Percentiles rank a stretch among this genome's conserved stretches.
Evolutionary conservation across 805 yeast species (phyloP).

Genomic region (Clavispora asparagi): DNA sequence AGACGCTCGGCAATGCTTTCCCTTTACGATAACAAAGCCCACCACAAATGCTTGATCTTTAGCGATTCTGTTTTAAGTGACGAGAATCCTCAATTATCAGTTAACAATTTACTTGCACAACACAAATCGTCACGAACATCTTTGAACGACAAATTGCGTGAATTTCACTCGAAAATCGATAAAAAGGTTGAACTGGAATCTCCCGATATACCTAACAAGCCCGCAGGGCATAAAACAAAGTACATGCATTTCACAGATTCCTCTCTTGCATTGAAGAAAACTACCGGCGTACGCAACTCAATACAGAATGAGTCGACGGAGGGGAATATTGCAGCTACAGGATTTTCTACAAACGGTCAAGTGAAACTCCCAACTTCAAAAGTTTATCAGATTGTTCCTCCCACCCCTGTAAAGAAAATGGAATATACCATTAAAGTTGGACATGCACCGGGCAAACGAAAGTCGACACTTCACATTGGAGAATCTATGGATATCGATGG

Average conservation of each 20-base stretch:
- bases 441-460: background rate
- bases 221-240: slow-evolving; percentile 20
- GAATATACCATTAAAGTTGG: slow-evolving; percentile 26
- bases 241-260: slow-evolving; percentile 37
- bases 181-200: background rate
- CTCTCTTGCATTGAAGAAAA: slow-evolving; percentile 33
- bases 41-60: slow-evolving; percentile 30
- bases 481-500: slow-evolving; percentile 10
- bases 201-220: background rate
- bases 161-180: slow-evolving; percentile 14
- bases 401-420: slow-evolving; percentile 65
- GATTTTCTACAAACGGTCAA: slow-evolving; percentile 47
- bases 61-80: slow-evolving; percentile 19
- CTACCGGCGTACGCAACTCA: slow-evolving; percentile 5
- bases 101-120: slow-evolving; percentile 33
- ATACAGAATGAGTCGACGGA: background rate
- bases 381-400: slow-evolving; percentile 47
- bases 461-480: background rate
- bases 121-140: slow-evolving; percentile 34
- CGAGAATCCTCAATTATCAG: slow-evolving; percentile 36
- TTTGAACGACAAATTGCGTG: slow-evolving; percentile 24
- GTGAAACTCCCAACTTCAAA: slow-evolving; percentile 47
- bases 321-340: slow-evolving; percentile 15
- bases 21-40: slow-evolving; percentile 33
- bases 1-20: slow-evolving; percentile 43